Evolutionary conservation across 75 land plant species (phyloP).

Genomic region (Chamaecyparis obtusa): DNA sequence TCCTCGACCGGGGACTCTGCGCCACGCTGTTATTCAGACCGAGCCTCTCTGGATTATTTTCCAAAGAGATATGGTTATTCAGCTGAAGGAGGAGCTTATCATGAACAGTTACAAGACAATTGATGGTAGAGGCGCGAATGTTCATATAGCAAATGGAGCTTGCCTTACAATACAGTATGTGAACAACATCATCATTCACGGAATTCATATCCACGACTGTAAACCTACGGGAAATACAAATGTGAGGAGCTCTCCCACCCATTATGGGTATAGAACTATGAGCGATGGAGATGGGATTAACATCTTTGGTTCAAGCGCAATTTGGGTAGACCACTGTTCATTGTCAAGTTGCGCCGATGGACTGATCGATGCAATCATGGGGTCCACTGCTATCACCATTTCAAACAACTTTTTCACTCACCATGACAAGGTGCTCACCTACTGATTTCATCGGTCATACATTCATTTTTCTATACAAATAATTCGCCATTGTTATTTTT

Average conservation of each 20-base stretch:
- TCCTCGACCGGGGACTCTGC: constrained; percentile 65
- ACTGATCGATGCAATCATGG: constrained; percentile 71
- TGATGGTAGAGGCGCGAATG: constrained; percentile 74
- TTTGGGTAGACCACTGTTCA: constrained; percentile 81
- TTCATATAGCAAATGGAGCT: constrained; percentile 76
- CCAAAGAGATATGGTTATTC: constrained; percentile 73
- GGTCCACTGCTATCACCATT: constrained; percentile 74
- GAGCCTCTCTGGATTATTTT: constrained; percentile 75
- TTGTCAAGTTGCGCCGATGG: constrained; percentile 79
- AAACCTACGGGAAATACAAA: constrained; percentile 70
- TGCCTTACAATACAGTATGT: constrained; percentile 74
- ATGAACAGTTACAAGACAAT: constrained; percentile 89
- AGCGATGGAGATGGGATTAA: constrained; percentile 80
- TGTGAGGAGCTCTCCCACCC: constrained; percentile 68
- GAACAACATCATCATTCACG: constrained; percentile 75
- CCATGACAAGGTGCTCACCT: constrained; percentile 61
- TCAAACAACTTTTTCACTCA: constrained; percentile 86
- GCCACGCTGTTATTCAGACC: constrained; percentile 34
- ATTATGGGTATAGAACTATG: constrained; percentile 63
- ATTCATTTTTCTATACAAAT: background rate
- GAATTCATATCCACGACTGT: constrained; percentile 78
- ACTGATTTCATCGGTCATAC: background rate
- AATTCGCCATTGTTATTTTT: background rate
- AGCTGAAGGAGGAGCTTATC: constrained; percentile 71
- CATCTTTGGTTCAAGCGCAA: constrained; percentile 56